Conservation (phyloP, 345 rosid genomes). For the Mercurialis annua region DNA sequence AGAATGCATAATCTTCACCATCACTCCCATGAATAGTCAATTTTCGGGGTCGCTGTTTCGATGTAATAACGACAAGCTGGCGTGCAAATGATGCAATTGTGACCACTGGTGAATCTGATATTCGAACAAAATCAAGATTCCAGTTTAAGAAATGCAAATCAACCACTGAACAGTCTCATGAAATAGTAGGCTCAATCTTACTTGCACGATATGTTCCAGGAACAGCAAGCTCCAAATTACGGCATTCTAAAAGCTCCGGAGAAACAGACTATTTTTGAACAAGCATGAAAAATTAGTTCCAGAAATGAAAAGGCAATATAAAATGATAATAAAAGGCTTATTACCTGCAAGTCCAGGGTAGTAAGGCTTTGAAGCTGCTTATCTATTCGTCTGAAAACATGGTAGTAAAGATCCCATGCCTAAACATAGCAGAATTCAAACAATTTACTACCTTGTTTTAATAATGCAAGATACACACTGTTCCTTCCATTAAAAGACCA, state of each 20-base stretch:
- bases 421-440: slow-evolving; percentile 33
- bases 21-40: slow-evolving; percentile 94
- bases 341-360: slow-evolving; percentile 89
- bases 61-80: slow-evolving; percentile 86
- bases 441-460: neutral
- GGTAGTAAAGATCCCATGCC: slow-evolving; percentile 99
- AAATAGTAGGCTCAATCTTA: slow-evolving; percentile 27
- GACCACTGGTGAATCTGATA: slow-evolving; percentile 77
- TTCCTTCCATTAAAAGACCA: neutral
- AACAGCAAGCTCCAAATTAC: slow-evolving; percentile 91
- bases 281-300: slow-evolving; percentile 16
- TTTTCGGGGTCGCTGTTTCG: slow-evolving; percentile 94
- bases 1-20: slow-evolving; percentile 85
- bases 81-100: slow-evolving; percentile 87
- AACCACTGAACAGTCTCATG: slow-evolving; percentile 9
- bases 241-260: slow-evolving; percentile 86
- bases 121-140: slow-evolving; percentile 1
- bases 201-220: slow-evolving; percentile 97
- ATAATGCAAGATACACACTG: neutral
- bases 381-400: slow-evolving; percentile 92
- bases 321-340: slow-evolving; percentile 17
- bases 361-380: slow-evolving; percentile 90
- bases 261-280: slow-evolving; percentile 71
- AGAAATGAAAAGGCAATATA: slow-evolving; percentile 12
- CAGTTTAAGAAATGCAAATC: neutral